phyloP scores from a whole-genome alignment of 1,284 basidiomycete genomes.

The Cryptococcus sp. region DNA sequence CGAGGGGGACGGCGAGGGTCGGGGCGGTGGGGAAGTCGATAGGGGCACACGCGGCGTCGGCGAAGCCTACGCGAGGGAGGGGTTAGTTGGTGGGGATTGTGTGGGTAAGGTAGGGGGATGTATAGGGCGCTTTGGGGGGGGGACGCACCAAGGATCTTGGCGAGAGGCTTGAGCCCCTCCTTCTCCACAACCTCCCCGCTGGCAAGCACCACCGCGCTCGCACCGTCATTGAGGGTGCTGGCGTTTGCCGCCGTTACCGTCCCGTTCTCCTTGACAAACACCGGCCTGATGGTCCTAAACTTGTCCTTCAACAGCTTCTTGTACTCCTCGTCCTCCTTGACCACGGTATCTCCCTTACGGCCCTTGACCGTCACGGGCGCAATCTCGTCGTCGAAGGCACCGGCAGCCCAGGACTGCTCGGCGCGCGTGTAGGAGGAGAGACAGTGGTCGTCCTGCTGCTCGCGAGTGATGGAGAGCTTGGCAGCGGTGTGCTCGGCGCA shows the following conservation, averaged over 20 bases:
- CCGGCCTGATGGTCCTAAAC: slow-evolving; percentile 77
- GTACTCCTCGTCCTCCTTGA: slow-evolving; percentile 96
- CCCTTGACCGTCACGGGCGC: slow-evolving; percentile 90
- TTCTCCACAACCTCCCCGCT: slow-evolving; percentile 85
- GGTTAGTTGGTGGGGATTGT: not conserved
- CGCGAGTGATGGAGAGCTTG: slow-evolving; percentile 77
- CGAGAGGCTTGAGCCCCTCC: slow-evolving; percentile 82
- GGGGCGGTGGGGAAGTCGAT: slow-evolving; percentile 97
- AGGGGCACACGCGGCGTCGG: slow-evolving; percentile 93
- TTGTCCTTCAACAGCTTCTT: slow-evolving; percentile 92
- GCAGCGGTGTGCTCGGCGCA: slow-evolving; percentile 86
- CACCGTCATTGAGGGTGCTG: slow-evolving; percentile 93
- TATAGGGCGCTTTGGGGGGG: too few relatives aligned
- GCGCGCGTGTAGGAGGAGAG: slow-evolving; percentile 93
- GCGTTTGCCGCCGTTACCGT: slow-evolving; percentile 95
- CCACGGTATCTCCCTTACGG: slow-evolving; percentile 86
- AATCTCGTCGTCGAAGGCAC: slow-evolving; percentile 83
- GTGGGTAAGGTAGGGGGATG: too few relatives aligned
- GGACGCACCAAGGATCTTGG: slow-evolving; percentile 77
- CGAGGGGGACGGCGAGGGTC: slow-evolving; percentile 82
- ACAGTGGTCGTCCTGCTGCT: slow-evolving; percentile 83
- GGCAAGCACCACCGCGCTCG: slow-evolving; percentile 91
- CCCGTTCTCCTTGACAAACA: slow-evolving; percentile 82
- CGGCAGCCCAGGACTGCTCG: slow-evolving; percentile 81
- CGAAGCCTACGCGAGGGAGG: slow-evolving; percentile 64